A percentile compares a stretch with the other conserved stretches of the same genome.
phyloP scores from a whole-genome alignment of 2,329 filamentous ascomycete genomes.

The Diaporthe humulicola region DNA sequence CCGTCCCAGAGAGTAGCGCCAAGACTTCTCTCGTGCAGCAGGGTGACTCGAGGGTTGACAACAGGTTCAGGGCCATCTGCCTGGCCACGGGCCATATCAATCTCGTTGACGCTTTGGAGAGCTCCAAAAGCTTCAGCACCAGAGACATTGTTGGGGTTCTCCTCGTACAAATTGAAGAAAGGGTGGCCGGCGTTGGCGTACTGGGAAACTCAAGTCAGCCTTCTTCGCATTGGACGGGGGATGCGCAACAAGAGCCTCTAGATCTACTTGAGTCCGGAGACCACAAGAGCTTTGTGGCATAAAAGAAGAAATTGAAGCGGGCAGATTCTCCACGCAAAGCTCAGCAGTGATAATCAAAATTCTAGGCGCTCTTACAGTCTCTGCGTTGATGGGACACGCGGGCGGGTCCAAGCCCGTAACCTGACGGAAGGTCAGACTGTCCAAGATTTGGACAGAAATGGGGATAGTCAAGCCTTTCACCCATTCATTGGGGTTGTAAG shows the following conservation, averaged over 20 bases:
- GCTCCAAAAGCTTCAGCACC: too few species aligned
- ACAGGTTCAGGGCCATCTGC: too few species aligned
- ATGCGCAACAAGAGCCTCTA: background rate
- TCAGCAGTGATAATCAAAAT: background rate
- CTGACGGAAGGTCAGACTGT: constrained; percentile 49
- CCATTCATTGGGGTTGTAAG: background rate
- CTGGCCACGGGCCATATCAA: too few species aligned
- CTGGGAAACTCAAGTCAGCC: too few species aligned
- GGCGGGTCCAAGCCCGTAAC: constrained; percentile 54
- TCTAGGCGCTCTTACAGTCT: background rate
- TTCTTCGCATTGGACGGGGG: too few species aligned
- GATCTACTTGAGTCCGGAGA: background rate
- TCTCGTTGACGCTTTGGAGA: too few species aligned
- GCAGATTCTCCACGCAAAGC: background rate
- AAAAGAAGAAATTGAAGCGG: background rate
- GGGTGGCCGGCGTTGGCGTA: too few species aligned
- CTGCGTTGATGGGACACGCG: constrained; percentile 50
- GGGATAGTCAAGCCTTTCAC: constrained; percentile 3
- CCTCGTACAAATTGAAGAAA: too few species aligned
- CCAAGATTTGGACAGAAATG: constrained; percentile 53
- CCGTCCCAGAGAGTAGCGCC: background rate
- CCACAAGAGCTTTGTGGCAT: background rate
- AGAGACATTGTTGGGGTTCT: too few species aligned
- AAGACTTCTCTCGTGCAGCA: background rate
- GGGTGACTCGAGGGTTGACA: too few species aligned